phyloP scores from a whole-genome alignment of 2,329 filamentous ascomycete genomes.

The Fonsecaea pugnacius region DNA sequence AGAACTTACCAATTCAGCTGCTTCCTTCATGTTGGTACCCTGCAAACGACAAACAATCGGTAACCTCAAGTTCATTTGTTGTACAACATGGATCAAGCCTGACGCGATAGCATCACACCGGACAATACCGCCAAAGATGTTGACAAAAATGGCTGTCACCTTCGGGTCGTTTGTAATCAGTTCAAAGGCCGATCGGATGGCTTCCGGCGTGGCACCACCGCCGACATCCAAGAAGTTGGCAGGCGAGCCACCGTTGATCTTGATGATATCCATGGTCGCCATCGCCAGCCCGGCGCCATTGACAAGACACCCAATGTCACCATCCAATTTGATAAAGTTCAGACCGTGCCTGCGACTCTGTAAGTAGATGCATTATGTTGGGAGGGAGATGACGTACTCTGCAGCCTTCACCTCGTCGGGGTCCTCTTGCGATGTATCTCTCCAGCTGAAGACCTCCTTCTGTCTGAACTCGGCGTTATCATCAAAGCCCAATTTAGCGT shows the following conservation, averaged over 20 bases:
- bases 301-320: slow-evolving; percentile 93
- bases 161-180: slow-evolving; percentile 98
- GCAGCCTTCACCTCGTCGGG: slow-evolving; percentile 96
- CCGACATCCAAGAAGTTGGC: slow-evolving; percentile 99
- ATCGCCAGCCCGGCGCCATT: slow-evolving; percentile 99
- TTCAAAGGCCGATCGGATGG: slow-evolving; percentile 97
- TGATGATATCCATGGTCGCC: slow-evolving; percentile 99
- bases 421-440: slow-evolving; percentile 94
- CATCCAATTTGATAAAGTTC: slow-evolving; percentile 99
- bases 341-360: slow-evolving; percentile 63
- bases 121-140: slow-evolving; percentile 99
- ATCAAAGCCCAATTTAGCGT: slow-evolving; percentile 98
- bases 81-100: slow-evolving; percentile 91
- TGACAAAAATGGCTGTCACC: slow-evolving; percentile 98
- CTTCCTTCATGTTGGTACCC: slow-evolving; percentile 96
- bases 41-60: slow-evolving; percentile 97
- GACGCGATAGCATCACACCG: slow-evolving; percentile 96
- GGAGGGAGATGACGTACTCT: slow-evolving; percentile 59
- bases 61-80: slow-evolving; percentile 92
- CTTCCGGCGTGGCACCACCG: slow-evolving; percentile 92
- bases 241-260: slow-evolving; percentile 93
- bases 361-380: neutral
- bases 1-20: slow-evolving; percentile 72
- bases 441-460: slow-evolving; percentile 92
- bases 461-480: slow-evolving; percentile 99